Evolutionary conservation across 2,329 filamentous ascomycete species (phyloP).

Genomic region (Xylariaceae sp.): DNA sequence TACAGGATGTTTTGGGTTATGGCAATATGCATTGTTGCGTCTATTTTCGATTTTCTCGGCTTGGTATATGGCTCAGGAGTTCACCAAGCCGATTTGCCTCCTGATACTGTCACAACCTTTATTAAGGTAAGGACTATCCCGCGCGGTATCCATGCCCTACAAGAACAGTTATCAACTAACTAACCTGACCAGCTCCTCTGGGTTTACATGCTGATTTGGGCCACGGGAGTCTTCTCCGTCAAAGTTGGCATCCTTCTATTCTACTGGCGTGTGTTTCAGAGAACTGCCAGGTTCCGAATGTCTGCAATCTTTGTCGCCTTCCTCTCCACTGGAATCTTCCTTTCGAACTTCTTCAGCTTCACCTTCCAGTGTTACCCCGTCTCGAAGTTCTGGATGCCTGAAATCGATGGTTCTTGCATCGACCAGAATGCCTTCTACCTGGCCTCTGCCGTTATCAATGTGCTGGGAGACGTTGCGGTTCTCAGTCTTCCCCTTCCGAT

Average conservation of each 20-base stretch:
- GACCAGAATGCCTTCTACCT: conserved; percentile 35
- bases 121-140: conserved; percentile 29
- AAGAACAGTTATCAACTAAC: neutral
- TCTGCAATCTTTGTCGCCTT: conserved; percentile 31
- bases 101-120: conserved; percentile 27
- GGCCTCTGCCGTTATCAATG: conserved; percentile 38
- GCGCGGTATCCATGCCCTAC: neutral
- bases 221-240: conserved; percentile 35
- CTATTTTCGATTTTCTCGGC: conserved; percentile 33
- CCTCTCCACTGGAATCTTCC: conserved; percentile 33
- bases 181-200: conserved; percentile 31
- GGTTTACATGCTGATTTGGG: conserved; percentile 39
- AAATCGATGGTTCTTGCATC: conserved; percentile 30
- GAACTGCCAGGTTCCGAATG: conserved; percentile 30
- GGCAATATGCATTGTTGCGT: conserved; percentile 35
- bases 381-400: conserved; percentile 31
- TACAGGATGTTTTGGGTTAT: conserved; percentile 37
- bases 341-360: conserved; percentile 36
- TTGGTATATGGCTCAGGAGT: conserved; percentile 34
- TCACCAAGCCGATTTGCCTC: conserved; percentile 33
- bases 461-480: conserved; percentile 39
- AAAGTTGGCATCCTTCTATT: conserved; percentile 40
- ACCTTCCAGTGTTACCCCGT: conserved; percentile 35
- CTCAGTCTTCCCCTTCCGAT: conserved; percentile 41
- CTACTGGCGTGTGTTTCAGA: conserved; percentile 40